Base-by-base conservation (phyloP, 1,139 yeast species). In the Suzukiozyma palmioleophila region DNA sequence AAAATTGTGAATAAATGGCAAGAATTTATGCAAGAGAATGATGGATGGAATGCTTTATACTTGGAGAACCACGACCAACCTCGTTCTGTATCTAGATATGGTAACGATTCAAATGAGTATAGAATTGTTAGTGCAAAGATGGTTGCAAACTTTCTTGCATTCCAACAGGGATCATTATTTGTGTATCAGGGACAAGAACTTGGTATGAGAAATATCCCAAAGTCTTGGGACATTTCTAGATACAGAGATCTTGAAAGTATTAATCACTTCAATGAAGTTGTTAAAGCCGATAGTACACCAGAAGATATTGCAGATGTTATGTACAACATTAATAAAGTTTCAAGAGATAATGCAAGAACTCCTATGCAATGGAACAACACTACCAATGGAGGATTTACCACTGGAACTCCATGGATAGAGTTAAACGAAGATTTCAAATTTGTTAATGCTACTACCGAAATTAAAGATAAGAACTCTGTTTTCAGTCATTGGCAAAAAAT, bases 171-270 rank as follows among this genome's bases (percentile, higher is more conserved):
- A 24, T 54, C 59, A 29, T 38, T 49, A 33, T 55, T 51, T 46
- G 47, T 55, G 26, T 55, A 55, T 45, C 59, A 55, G 42, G 60
- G 60, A 16, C 60, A 56, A 40, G 60, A 55, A 37, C 46, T 55
- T 35, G 60, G 59, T 31, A 54, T 55, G 57, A 46, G 46, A 33
- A 56, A 56, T 37, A 43, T 56, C 10, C 55, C 60, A 16, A 37
- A 45, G 30, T 39, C 39, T 16, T 56, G 58, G 59, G 42, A 44
- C 8, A 45, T 53, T 32, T 44, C 41, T 15, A 57, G 53, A 37
- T 56, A 56, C 42, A 43, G 47, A 40, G 60, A 56, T 39, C 51
- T 56, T 40, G 51, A 51, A 40, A 47, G 58, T 36, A 42, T 53
- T 42, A 54, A 53, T 45, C 53, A 53, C 43, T 46, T 41, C 45